Conservation (phyloP, 768 basidiomycete species). For the Tulasnella sp. region DNA sequence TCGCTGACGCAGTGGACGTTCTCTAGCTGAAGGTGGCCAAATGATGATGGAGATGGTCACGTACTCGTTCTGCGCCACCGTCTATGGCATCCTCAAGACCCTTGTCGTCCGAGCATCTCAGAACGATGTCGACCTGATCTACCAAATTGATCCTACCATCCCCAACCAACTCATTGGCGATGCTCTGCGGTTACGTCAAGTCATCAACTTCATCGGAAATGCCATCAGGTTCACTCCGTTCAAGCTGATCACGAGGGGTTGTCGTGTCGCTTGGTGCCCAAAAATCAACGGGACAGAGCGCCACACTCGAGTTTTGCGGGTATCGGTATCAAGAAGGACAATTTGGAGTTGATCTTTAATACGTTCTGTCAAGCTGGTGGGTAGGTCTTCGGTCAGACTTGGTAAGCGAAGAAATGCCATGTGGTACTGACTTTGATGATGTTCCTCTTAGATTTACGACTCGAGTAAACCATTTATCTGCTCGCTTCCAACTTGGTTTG, state of each 20-base stretch:
- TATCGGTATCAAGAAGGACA: conserved; percentile 97
- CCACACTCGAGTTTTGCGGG: conserved; percentile 96
- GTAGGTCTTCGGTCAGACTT: conserved; percentile 18
- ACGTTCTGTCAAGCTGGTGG: conserved; percentile 99
- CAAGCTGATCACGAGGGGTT: conserved; percentile 68
- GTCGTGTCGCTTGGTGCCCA: conserved; percentile 66
- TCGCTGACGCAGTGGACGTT: conserved; percentile 19
- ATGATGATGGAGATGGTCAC: conserved; percentile 99
- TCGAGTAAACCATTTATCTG: conserved; percentile 44
- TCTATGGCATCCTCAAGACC: conserved; percentile 96
- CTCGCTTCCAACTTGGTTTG: not conserved
- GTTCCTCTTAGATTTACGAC: conserved; percentile 58
- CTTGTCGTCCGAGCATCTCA: conserved; percentile 96
- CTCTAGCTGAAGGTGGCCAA: conserved; percentile 88
- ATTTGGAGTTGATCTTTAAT: conserved; percentile 96
- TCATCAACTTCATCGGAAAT: conserved; percentile 91
- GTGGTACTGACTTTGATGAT: not conserved
- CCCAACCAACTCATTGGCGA: conserved; percentile 97
- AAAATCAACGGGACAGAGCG: conserved; percentile 63
- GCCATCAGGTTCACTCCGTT: conserved; percentile 95
- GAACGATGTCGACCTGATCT: conserved; percentile 91
- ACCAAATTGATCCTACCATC: conserved; percentile 91
- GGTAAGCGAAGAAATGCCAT: not conserved
- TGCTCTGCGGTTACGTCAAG: conserved; percentile 86
- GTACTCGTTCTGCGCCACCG: conserved; percentile 92